Evolutionary conservation across 2,329 filamentous ascomycete genomes (phyloP), one percentile per base, ranked within the genome.

Genomic region (Pezicula rhizophila): DNA sequence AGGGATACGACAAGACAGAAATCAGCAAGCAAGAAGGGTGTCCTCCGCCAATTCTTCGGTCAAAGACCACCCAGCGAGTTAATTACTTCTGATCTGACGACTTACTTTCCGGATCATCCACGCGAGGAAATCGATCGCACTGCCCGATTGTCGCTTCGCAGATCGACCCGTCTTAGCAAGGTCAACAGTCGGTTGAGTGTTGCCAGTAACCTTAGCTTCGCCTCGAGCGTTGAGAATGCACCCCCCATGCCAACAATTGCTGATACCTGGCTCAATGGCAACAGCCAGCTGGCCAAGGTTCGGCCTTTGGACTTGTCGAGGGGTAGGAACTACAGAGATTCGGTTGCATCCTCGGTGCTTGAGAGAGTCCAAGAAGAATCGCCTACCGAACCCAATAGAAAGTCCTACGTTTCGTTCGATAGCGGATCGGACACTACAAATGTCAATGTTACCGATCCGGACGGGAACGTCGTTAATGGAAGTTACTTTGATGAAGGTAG

Each of bases 191-290:
- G 92, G 26, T 77, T 99, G 51, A 96, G 91, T 64, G 91, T 95
- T 55, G 89, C 91, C 14, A 97, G 92, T 68, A 97, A 88, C 64
- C 77, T 92, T 60, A 97, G 93, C 69, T 88, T 91, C 62, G 89
- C 91, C 28, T 96, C 92, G 3, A 96, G 88, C 65, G 74, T 96
- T 48, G 88, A 87, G 62, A 92, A 97, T 70, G 92, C 91, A 3
- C 93, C 93, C 10, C 92, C 93, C 1, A 89, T 99, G 53, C 93
- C 93, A 1, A 95, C 88, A 39, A 97, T 99, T 60, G 91, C 91
- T 42, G 92, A 97, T 68, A 87, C 83, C 44, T 99, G 92, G 92
- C 76, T 96, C 35, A 86, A 78, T 49, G 76, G 79, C 38, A 75
- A 73, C 38, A 74, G 75, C 39, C 78, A 79, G 57, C 59, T 75